These are phyloP conservation scores for Oehlia diaphana DNA, from an alignment of 192 early-diverging fungal genomes.

Conservation along the genomic window DNA sequence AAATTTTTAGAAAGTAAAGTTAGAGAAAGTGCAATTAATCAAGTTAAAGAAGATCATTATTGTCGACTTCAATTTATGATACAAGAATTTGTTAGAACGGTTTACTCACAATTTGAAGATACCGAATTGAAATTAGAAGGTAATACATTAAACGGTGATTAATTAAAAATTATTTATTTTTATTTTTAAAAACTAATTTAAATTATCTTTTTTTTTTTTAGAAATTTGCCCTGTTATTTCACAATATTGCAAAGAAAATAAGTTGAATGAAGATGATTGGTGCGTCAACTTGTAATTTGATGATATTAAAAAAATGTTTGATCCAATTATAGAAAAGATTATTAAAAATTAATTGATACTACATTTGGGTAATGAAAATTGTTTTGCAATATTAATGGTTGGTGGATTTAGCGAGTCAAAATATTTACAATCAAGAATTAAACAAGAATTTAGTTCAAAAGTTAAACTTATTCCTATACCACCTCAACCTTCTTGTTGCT, in stretches of 20 bases:
- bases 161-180: neutral
- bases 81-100: neutral
- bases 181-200: too few relatives aligned
- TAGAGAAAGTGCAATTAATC: neutral
- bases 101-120: neutral
- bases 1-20: neutral
- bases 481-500: slow-evolving; percentile 50
- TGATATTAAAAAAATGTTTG: slow-evolving; percentile 37
- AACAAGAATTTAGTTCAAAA: slow-evolving; percentile 48
- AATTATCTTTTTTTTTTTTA: neutral
- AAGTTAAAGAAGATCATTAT: neutral
- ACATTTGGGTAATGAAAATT: slow-evolving; percentile 35
- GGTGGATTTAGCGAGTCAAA: slow-evolving; percentile 58
- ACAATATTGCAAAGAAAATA: neutral
- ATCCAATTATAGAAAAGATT: slow-evolving; percentile 54
- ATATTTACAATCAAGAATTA: slow-evolving; percentile 53
- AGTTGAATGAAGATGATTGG: slow-evolving; percentile 4
- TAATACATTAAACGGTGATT: neutral
- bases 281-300: neutral
- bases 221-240: neutral
- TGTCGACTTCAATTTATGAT: neutral
- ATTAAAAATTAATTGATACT: slow-evolving; percentile 49
- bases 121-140: neutral
- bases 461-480: slow-evolving; percentile 50
- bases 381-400: slow-evolving; percentile 53